Evolutionary conservation across 2,329 filamentous ascomycete genomes (phyloP).

Genomic region (Xylogone sp.): DNA sequence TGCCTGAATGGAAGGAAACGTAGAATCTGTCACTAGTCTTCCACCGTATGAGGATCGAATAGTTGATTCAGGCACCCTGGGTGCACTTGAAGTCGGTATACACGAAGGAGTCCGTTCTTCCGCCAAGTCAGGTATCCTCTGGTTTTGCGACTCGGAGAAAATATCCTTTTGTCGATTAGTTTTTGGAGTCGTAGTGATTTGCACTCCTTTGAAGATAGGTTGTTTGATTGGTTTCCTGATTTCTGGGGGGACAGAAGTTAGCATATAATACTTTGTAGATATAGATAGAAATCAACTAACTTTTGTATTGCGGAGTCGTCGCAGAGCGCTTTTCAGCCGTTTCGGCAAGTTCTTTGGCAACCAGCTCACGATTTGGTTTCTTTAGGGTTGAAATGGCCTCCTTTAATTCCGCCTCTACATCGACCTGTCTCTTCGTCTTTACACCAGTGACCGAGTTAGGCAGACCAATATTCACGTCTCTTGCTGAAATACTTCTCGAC

Average conservation of each 20-base stretch:
- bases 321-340: slow-evolving; percentile 59
- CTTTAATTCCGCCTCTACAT: slow-evolving; percentile 65
- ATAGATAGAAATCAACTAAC: slow-evolving; percentile 35
- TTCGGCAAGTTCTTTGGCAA: slow-evolving; percentile 63
- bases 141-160: slow-evolving; percentile 11
- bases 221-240: slow-evolving; percentile 45
- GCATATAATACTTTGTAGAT: slow-evolving; percentile 7
- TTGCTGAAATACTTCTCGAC: slow-evolving; percentile 41
- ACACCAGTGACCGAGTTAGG: slow-evolving; percentile 48
- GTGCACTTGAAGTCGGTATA: slow-evolving; percentile 21
- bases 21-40: slow-evolving; percentile 9
- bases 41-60: slow-evolving; percentile 10
- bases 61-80: slow-evolving; percentile 23
- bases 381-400: slow-evolving; percentile 71
- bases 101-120: slow-evolving; percentile 11
- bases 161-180: slow-evolving; percentile 23
- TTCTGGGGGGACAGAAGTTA: slow-evolving; percentile 40
- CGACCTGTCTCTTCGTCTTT: slow-evolving; percentile 61
- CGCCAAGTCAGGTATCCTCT: slow-evolving; percentile 4
- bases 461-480: slow-evolving; percentile 52
- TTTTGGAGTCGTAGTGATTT: slow-evolving; percentile 30
- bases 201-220: slow-evolving; percentile 27
- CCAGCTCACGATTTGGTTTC: slow-evolving; percentile 70
- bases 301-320: slow-evolving; percentile 42
- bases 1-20: slow-evolving; percentile 21